These are phyloP conservation scores for Parmelia sp. DNA, from an alignment of 495 filamentous ascomycete genomes.

Conservation along the genomic window DNA sequence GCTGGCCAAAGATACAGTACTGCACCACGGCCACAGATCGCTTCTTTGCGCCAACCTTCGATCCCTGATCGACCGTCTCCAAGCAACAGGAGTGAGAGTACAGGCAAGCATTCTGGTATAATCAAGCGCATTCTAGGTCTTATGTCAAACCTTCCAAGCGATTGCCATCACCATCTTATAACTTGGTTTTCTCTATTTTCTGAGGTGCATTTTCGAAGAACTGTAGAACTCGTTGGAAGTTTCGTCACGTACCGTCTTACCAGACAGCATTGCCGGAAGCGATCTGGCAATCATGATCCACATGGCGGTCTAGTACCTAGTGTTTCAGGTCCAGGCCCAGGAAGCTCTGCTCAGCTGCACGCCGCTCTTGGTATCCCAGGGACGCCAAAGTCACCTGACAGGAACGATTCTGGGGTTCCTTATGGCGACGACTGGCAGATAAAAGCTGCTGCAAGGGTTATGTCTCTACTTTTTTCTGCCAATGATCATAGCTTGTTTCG, in stretches of 20 bases:
- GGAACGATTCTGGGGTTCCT: slow-evolving; percentile 42
- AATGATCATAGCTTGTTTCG: slow-evolving; percentile 51
- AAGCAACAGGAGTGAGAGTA: slow-evolving; percentile 7
- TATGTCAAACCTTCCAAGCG: slow-evolving; percentile 64
- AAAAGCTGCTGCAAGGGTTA: slow-evolving; percentile 70
- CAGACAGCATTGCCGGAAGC: slow-evolving; percentile 65
- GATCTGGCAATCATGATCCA: slow-evolving; percentile 48
- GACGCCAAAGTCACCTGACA: slow-evolving; percentile 34
- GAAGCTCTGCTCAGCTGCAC: slow-evolving; percentile 64
- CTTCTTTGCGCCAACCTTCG: neutral
- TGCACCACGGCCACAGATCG: neutral
- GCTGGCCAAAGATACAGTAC: neutral
- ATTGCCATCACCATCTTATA: slow-evolving; percentile 78
- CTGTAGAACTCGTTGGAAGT: slow-evolving; percentile 67
- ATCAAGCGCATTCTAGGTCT: slow-evolving; percentile 82
- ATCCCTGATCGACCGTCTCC: slow-evolving; percentile 5
- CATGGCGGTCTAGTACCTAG: slow-evolving; percentile 65
- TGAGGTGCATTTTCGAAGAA: slow-evolving; percentile 57
- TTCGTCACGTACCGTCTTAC: slow-evolving; percentile 80
- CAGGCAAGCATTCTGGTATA: slow-evolving; percentile 65
- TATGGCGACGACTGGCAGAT: slow-evolving; percentile 93
- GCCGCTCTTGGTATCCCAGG: slow-evolving; percentile 59
- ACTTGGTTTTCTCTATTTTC: slow-evolving; percentile 76
- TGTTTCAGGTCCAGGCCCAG: slow-evolving; percentile 54
- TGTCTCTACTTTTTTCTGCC: slow-evolving; percentile 76